Percentiles rank a stretch among this genome's conserved stretches.
These are phyloP conservation scores for Penicillium chermesinum DNA, from an alignment of 495 filamentous ascomycete genomes.

Conservation along the genomic window DNA sequence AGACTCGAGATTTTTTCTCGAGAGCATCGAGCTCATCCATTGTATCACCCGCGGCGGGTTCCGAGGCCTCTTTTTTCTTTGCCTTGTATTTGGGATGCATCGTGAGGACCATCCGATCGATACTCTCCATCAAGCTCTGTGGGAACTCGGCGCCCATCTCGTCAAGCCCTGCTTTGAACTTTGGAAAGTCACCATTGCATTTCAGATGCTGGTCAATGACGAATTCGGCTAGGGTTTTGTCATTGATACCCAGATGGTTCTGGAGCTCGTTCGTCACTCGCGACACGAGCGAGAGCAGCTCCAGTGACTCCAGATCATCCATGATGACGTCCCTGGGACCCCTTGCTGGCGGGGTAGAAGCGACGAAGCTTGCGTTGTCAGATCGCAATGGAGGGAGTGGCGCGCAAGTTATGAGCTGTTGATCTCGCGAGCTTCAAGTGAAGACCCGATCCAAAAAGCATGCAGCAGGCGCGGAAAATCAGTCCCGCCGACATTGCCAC, in stretches of 20 bases:
- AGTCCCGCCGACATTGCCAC: constrained; percentile 36
- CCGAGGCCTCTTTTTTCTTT: constrained; percentile 27
- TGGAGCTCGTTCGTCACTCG: constrained; percentile 91
- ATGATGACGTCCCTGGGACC: constrained; percentile 41
- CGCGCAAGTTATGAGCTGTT: constrained; percentile 1
- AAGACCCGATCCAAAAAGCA: not conserved
- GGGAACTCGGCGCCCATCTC: constrained; percentile 84
- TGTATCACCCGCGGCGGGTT: constrained; percentile 10
- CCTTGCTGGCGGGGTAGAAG: not conserved
- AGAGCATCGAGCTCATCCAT: constrained; percentile 43
- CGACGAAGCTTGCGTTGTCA: not conserved
- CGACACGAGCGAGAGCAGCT: constrained; percentile 87
- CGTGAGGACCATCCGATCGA: constrained; percentile 80
- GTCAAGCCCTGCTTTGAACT: constrained; percentile 67
- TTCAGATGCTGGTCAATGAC: constrained; percentile 84
- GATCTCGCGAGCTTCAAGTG: not conserved
- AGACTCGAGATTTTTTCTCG: constrained; percentile 67
- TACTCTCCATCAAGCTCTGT: constrained; percentile 79
- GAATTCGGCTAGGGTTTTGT: constrained; percentile 94
- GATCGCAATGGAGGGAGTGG: not conserved
- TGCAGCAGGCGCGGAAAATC: constrained; percentile 39
- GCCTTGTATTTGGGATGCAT: constrained; percentile 85
- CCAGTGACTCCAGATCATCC: constrained; percentile 86
- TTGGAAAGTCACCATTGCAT: constrained; percentile 54
- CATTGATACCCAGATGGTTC: constrained; percentile 87